phyloP scores from a whole-genome alignment of 352 stramenopile genomes.

The Elongisporangium anandrum region DNA sequence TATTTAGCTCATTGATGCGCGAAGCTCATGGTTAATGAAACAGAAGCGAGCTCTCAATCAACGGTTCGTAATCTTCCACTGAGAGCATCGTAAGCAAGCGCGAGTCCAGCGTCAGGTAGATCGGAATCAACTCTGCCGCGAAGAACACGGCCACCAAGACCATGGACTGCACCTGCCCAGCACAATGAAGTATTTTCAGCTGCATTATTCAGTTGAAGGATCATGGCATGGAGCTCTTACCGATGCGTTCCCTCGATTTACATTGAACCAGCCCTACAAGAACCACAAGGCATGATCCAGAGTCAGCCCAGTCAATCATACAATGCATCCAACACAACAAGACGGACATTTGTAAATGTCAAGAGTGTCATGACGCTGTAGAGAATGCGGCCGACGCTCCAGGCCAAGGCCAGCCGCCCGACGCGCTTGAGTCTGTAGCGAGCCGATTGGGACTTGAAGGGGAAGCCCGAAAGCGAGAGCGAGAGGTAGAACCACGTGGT shows the following conservation, averaged over 20 bases:
- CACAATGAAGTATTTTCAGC: neutral
- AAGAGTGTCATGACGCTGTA: conserved; percentile 87
- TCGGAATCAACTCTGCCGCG: conserved; percentile 66
- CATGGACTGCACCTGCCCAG: conserved; percentile 69
- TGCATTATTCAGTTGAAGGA: neutral
- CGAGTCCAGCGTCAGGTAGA: conserved; percentile 76
- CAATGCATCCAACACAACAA: neutral
- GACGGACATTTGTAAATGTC: conserved; percentile 78
- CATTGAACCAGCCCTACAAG: conserved; percentile 78
- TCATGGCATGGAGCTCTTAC: conserved; percentile 18
- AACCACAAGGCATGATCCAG: neutral
- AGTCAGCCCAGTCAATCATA: neutral
- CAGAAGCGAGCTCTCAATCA: conserved; percentile 57
- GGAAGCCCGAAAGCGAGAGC: conserved; percentile 84
- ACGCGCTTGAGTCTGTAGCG: conserved; percentile 55
- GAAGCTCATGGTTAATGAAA: conserved; percentile 29
- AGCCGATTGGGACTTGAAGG: conserved; percentile 67
- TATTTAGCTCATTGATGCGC: neutral
- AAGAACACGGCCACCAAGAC: conserved; percentile 79
- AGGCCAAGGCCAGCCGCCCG: conserved; percentile 63
- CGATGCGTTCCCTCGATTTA: conserved; percentile 58
- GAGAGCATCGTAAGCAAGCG: conserved; percentile 74
- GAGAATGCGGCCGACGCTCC: conserved; percentile 81
- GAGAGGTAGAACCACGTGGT: conserved; percentile 88
- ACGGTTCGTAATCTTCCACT: conserved; percentile 72